Evolutionary conservation across 2,329 filamentous ascomycete species (phyloP).

Genomic region (Fusarium continuum): DNA sequence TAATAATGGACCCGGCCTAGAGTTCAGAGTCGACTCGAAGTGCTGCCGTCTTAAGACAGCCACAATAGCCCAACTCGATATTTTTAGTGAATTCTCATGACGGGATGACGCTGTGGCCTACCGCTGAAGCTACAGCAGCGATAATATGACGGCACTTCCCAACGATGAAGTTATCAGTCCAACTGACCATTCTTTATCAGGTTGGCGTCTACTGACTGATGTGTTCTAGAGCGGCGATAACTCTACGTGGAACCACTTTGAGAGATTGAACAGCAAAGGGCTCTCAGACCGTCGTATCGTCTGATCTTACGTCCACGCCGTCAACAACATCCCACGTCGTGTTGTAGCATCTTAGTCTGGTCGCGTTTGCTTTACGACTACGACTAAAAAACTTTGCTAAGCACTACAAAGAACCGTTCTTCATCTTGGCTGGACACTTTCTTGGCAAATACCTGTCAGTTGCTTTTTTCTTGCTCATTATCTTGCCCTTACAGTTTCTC

Average conservation of each 20-base stretch:
- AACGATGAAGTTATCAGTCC: neutral
- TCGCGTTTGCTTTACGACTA: neutral
- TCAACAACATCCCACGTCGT: neutral
- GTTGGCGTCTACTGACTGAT: neutral
- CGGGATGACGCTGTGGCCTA: conserved; percentile 17
- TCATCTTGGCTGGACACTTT: neutral
- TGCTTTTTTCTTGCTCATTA: no score
- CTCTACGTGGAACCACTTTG: no score
- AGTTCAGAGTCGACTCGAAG: neutral
- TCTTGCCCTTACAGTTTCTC: no score
- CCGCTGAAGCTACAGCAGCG: conserved; percentile 9
- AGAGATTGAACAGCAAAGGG: neutral
- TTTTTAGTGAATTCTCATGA: conserved; percentile 9
- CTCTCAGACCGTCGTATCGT: neutral
- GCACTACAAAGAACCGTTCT: neutral
- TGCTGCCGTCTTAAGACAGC: conserved; percentile 4
- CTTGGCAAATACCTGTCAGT: no score
- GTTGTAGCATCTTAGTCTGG: neutral
- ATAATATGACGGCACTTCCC: conserved; percentile 8
- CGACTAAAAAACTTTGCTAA: neutral
- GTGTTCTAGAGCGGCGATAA: neutral
- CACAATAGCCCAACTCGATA: conserved; percentile 18
- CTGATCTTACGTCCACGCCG: neutral
- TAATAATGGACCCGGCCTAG: conserved; percentile 10
- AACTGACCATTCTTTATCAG: neutral